Base-by-base conservation (phyloP, 2,329 filamentous ascomycete genomes). In the Periconia sp. region DNA sequence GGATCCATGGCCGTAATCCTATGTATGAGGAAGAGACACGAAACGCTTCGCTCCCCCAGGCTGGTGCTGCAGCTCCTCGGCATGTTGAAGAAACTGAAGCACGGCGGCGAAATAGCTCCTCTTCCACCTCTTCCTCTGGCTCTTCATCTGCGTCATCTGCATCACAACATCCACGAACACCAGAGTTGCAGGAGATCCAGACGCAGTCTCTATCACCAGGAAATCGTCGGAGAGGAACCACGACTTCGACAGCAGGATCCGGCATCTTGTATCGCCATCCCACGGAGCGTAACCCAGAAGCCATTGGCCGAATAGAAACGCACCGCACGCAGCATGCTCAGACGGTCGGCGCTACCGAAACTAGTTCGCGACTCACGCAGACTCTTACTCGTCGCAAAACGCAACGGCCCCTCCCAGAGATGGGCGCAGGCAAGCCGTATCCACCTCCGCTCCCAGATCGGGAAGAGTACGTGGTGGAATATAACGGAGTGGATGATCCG, bases 381-480 rank as follows among this genome's bases (percentile, higher is more conserved):
- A 78, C 81, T 17, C 80, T 68, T 12, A 60, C 61, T 6, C 57
- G 59, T 3, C 57, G 62, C 18, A 59, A 49, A 22, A 60, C 61
- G 4, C 54, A 65, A 28, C 82, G 72, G 61, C 83, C 86, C 1
- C 63, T 91, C 40, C 88, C 88, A 0, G 69, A 73, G 10, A 86
- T 91, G 63, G 88, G 88, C 22, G 83, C 78, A 36, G 86, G 84
- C 12, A 92, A 90, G 72, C 79, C 85, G 1, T 89, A 84, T 57
- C 88, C 88, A 2, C 87, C 87, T 2, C 76, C 72, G 0, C 66
- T 92, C 32, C 87, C 87, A 2, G 83, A 85, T 4, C 78, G 80
- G 54, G 88, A 92, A 57, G 83, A 88, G 52, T 92, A 92, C 61
- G 87, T 91, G 0, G 88, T 92, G 33, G 88, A 81, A 39, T 96